These are phyloP conservation scores for Allantophomopsis lycopodina DNA, from an alignment of 2,329 filamentous ascomycete species.

Conservation along the genomic window DNA sequence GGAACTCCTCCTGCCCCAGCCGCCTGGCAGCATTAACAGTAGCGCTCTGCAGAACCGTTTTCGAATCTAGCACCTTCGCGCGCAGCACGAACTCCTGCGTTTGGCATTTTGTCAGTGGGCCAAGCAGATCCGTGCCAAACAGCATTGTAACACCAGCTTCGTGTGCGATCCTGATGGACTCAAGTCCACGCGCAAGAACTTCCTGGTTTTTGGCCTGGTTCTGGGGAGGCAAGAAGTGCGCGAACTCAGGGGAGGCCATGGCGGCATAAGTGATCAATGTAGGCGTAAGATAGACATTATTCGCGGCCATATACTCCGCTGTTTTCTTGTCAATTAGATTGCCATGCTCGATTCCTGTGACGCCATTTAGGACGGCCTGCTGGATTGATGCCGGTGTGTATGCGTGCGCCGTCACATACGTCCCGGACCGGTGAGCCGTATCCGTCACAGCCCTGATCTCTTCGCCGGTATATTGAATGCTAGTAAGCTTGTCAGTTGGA, in stretches of 20 bases:
- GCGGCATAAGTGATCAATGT: constrained; percentile 37
- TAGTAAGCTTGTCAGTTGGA: constrained; percentile 37
- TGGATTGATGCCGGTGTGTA: constrained; percentile 40
- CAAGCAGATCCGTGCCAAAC: constrained; percentile 39
- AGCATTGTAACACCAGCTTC: constrained; percentile 40
- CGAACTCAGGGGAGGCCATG: constrained; percentile 29
- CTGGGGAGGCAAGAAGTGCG: constrained; percentile 27
- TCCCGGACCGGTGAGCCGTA: constrained; percentile 31
- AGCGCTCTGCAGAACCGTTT: constrained; percentile 32
- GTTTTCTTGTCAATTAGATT: constrained; percentile 46
- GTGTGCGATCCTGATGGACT: constrained; percentile 30
- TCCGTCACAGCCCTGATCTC: constrained; percentile 40
- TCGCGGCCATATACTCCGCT: constrained; percentile 33
- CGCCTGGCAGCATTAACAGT: constrained; percentile 37
- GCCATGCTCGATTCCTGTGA: constrained; percentile 43
- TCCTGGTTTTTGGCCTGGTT: constrained; percentile 33
- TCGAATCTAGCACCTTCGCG: constrained; percentile 23
- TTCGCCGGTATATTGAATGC: constrained; percentile 39
- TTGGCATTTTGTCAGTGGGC: constrained; percentile 32
- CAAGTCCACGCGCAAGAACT: constrained; percentile 31
- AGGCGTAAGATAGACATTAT: constrained; percentile 34
- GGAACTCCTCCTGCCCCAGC: constrained; percentile 26
- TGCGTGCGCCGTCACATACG: constrained; percentile 42
- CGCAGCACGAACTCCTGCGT: constrained; percentile 32
- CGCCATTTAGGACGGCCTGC: constrained; percentile 39